Base-by-base conservation (phyloP, 2,329 filamentous ascomycete species). In the Penicillium sp. region DNA sequence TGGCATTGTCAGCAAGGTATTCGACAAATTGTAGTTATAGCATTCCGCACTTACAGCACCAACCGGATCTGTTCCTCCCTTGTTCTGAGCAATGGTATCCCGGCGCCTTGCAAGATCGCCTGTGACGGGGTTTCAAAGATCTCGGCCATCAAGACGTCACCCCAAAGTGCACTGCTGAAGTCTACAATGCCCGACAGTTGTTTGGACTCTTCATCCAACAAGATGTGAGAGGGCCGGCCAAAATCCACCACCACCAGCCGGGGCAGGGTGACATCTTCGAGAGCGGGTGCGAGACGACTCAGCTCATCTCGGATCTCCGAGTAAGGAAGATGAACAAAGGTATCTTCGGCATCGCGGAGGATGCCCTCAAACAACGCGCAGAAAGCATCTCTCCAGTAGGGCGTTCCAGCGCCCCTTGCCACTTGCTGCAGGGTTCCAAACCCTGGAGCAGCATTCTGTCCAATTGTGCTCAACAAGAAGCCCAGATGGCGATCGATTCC, bases 291-390 rank as follows among this genome's bases (percentile, higher is more conserved):
- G 34, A 81, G 71, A 29, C 74, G 74, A 43, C 62, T 67, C n/a
- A 82, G 55, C 49, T 80, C 75, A 53, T 78, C 73, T 32, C 83
- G 77, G 53, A 85, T 79, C 49, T 78, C 76, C 9, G 79, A 75
- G 60, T 84, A 85, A 0, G 82, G 82, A 6, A 85, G 64, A 53
- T 77, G 80, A 59, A 86, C 76, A 11, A 84, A 77, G 67, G 81
- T 80, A 54, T 85, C 82, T 63, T 86, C 83, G 14, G 77, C 80
- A 60, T 85, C 83, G 14, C 81, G 80, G 22, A 86, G 70, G 8
- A 79, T 69, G 10, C 75, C 71, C 63, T 85, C 82, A 18, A 85
- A 70, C 38, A 85, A 73, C 5, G 66, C 61, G 22, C 77, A 68
- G 59, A 85, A 86, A 11, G 78, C 79, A 51, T 80, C 75, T 49